Evolutionary conservation across 2,329 filamentous ascomycete species (phyloP).

Genomic region (Fusarium metavorans): DNA sequence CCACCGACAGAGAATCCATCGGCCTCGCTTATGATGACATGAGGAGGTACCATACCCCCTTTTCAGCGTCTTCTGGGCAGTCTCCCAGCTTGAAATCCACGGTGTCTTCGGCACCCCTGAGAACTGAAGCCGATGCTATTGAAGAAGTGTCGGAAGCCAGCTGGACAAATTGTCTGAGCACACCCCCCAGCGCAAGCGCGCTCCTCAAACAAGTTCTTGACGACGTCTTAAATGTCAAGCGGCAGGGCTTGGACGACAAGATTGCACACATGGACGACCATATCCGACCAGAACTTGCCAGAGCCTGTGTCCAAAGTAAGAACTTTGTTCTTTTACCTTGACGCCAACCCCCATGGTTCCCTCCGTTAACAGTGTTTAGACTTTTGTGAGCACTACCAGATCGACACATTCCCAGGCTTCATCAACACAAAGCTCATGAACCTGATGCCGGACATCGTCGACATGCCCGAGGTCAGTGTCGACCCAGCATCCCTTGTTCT

Average conservation of each 20-base stretch:
- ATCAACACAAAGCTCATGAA: slow-evolving; percentile 13
- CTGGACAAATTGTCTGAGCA: not conserved
- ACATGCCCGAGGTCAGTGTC: not conserved
- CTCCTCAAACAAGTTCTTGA: slow-evolving; percentile 5
- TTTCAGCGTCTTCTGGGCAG: not conserved
- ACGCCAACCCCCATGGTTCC: not conserved
- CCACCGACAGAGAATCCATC: not conserved
- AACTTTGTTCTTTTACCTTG: not conserved
- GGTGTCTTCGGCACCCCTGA: not conserved
- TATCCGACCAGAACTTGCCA: not conserved
- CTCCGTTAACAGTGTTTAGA: not conserved
- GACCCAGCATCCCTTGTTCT: slow-evolving; percentile 5
- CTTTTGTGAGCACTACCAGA: slow-evolving; percentile 5
- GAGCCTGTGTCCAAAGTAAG: not conserved
- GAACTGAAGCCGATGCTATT: not conserved
- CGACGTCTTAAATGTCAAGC: not conserved
- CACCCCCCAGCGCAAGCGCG: not conserved
- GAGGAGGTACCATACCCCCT: not conserved
- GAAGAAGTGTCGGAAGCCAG: not conserved
- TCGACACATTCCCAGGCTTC: slow-evolving; percentile 7
- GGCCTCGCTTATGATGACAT: not conserved
- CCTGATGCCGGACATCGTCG: slow-evolving; percentile 2
- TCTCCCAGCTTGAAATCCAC: not conserved
- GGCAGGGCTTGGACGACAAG: not conserved
- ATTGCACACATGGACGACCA: not conserved